Conservation (phyloP, 1,284 basidiomycete species). For the Stygiomarasmius scandens region DNA sequence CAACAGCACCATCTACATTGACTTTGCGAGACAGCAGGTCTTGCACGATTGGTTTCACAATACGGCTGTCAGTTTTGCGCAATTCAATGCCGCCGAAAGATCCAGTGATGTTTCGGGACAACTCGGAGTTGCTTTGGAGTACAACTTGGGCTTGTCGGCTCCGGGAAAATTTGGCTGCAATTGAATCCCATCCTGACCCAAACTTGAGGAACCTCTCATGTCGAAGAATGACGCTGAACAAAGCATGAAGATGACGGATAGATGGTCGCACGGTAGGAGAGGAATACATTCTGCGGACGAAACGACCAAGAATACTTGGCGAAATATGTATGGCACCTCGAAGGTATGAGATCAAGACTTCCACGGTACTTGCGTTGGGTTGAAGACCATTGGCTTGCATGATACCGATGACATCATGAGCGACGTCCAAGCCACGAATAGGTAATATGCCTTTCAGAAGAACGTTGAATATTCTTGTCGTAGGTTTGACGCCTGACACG, state of each 20-base stretch:
- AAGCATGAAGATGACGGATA: slow-evolving; percentile 50
- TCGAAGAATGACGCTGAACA: slow-evolving; percentile 51
- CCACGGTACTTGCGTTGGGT: slow-evolving; percentile 55
- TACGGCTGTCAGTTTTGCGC: slow-evolving; percentile 32
- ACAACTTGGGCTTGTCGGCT: slow-evolving; percentile 23
- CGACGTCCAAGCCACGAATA: slow-evolving; percentile 48
- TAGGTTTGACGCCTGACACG: slow-evolving; percentile 41
- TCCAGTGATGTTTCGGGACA: slow-evolving; percentile 39
- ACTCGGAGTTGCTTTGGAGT: slow-evolving; percentile 13
- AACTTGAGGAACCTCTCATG: slow-evolving; percentile 46
- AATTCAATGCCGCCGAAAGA: slow-evolving; percentile 51
- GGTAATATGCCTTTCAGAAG: slow-evolving; percentile 52
- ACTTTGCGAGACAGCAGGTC: slow-evolving; percentile 50
- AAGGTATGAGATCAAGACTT: slow-evolving; percentile 56
- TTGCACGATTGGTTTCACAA: slow-evolving; percentile 46
- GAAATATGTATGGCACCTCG: slow-evolving; percentile 40
- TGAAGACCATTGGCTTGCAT: slow-evolving; percentile 54
- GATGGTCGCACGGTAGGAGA: slow-evolving; percentile 43
- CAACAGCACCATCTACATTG: slow-evolving; percentile 55
- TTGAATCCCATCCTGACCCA: slow-evolving; percentile 54
- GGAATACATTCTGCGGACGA: slow-evolving; percentile 45
- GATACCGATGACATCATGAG: slow-evolving; percentile 47
- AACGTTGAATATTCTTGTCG: slow-evolving; percentile 59
- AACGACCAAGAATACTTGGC: slow-evolving; percentile 47
- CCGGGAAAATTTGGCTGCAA: slow-evolving; percentile 40